A percentile compares a stretch with the other conserved stretches of the same genome.
Evolutionary conservation across 495 filamentous ascomycete species (phyloP).

Genomic region (Amorphotheca resinae): DNA sequence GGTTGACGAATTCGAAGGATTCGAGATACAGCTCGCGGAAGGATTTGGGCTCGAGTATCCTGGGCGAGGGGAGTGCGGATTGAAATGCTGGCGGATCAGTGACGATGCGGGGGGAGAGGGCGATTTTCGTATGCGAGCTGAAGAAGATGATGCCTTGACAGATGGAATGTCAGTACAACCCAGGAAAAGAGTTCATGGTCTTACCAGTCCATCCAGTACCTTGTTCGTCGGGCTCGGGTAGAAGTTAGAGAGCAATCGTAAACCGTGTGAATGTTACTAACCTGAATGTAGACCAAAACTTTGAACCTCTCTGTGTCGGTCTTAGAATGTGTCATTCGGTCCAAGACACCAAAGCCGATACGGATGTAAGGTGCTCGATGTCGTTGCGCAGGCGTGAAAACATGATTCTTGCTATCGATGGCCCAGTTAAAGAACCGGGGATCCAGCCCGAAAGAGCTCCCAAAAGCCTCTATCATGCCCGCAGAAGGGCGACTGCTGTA

Average conservation of each 20-base stretch:
- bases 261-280: not conserved
- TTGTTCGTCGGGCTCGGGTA: conserved; percentile 18
- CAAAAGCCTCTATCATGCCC: conserved; percentile 18
- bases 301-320: conserved; percentile 21
- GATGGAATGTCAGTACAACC: not conserved
- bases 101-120: conserved; percentile 16
- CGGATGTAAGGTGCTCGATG: conserved; percentile 16
- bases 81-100: conserved; percentile 18
- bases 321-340: not conserved
- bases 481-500: conserved; percentile 9
- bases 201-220: conserved; percentile 21
- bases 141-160: conserved; percentile 19
- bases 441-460: conserved; percentile 16
- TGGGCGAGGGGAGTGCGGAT: conserved; percentile 5
- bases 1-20: conserved; percentile 13
- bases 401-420: conserved; percentile 13
- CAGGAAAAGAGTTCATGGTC: not conserved
- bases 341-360: conserved; percentile 17
- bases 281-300: conserved; percentile 17
- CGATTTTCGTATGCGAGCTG: conserved; percentile 16
- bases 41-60: conserved; percentile 7
- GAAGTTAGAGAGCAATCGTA: conserved; percentile 18
- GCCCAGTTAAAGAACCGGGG: conserved; percentile 20
- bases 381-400: conserved; percentile 17
- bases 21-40: conserved; percentile 21